Percentiles rank a stretch among this genome's conserved stretches.
phyloP scores from a whole-genome alignment of 805 yeast genomes.

The Kodamaea leandrae region DNA sequence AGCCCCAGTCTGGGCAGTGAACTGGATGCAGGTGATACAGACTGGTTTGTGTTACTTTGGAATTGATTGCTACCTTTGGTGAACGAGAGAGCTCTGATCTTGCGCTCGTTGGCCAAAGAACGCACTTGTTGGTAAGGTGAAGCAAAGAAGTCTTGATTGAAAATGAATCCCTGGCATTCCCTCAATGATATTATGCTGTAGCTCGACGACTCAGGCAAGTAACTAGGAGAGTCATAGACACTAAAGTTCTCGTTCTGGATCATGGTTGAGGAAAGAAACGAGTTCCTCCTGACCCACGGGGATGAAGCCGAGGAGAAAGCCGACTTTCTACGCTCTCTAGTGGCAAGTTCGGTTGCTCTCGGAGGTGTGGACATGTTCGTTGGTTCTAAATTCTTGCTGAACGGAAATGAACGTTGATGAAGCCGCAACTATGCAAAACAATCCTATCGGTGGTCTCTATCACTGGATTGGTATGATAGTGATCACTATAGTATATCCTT shows the following conservation, averaged over 20 bases:
- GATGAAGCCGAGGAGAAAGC: slow-evolving; percentile 41
- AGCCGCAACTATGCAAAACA: too few species aligned
- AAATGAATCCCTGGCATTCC: slow-evolving; percentile 71
- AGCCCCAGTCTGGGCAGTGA: not conserved
- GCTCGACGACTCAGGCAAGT: slow-evolving; percentile 26
- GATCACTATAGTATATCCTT: too few species aligned
- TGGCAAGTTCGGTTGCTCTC: not conserved
- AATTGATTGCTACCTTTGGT: slow-evolving; percentile 14
- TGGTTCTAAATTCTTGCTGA: not conserved
- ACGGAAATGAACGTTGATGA: too few species aligned
- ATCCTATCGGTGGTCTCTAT: too few species aligned
- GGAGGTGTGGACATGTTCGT: not conserved
- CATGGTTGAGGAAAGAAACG: slow-evolving; percentile 58
- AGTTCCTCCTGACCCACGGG: slow-evolving; percentile 54
- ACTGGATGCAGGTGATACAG: slow-evolving; percentile 3
- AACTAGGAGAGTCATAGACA: slow-evolving; percentile 47
- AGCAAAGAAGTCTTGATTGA: slow-evolving; percentile 78
- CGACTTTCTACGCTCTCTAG: slow-evolving; percentile 1
- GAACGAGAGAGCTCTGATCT: slow-evolving; percentile 23
- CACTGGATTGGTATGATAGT: too few species aligned
- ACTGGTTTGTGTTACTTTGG: slow-evolving; percentile 7
- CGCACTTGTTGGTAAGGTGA: slow-evolving; percentile 61
- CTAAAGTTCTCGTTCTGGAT: slow-evolving; percentile 52
- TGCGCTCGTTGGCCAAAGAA: slow-evolving; percentile 34
- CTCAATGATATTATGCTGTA: slow-evolving; percentile 44